Conservation (phyloP, 495 filamentous ascomycete genomes). For the Zalerion maritima region DNA sequence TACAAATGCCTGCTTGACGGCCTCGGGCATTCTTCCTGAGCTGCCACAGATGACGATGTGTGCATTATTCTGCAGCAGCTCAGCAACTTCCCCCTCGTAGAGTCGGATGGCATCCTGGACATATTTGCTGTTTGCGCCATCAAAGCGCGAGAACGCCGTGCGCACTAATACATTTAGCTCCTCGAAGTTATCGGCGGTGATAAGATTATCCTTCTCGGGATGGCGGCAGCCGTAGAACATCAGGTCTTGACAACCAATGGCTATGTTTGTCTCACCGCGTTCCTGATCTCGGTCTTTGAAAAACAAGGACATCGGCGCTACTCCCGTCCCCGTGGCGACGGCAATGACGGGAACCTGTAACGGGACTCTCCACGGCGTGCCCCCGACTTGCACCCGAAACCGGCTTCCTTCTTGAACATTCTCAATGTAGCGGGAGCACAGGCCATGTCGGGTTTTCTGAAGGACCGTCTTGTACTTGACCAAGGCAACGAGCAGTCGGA, state of each 20-base stretch:
- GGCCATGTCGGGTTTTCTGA: slow-evolving; percentile 68
- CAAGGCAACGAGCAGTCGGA: slow-evolving; percentile 78
- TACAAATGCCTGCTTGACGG: slow-evolving; percentile 68
- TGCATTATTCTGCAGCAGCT: slow-evolving; percentile 28
- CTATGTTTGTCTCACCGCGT: slow-evolving; percentile 15
- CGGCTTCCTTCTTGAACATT: slow-evolving; percentile 37
- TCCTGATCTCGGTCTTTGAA: slow-evolving; percentile 47
- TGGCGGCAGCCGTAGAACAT: slow-evolving; percentile 78
- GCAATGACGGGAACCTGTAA: slow-evolving; percentile 47
- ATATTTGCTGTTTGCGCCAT: slow-evolving; percentile 55
- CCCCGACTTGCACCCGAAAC: slow-evolving; percentile 3
- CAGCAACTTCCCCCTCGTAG: slow-evolving; percentile 41
- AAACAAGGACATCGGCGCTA: slow-evolving; percentile 76
- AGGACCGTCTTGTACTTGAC: slow-evolving; percentile 86
- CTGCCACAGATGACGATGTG: slow-evolving; percentile 65
- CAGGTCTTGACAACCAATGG: slow-evolving; percentile 15
- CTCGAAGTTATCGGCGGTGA: slow-evolving; percentile 41
- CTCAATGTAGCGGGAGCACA: slow-evolving; percentile 78
- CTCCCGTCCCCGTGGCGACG: slow-evolving; percentile 78
- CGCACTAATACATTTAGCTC: slow-evolving; percentile 34
- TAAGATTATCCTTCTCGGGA: slow-evolving; percentile 59
- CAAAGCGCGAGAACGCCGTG: slow-evolving; percentile 66
- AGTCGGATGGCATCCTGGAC: slow-evolving; percentile 72
- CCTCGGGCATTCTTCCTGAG: slow-evolving; percentile 71
- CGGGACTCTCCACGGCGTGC: slow-evolving; percentile 3